Conservation (phyloP, 2,329 filamentous ascomycete species). For the Fusarium proliferatum region DNA sequence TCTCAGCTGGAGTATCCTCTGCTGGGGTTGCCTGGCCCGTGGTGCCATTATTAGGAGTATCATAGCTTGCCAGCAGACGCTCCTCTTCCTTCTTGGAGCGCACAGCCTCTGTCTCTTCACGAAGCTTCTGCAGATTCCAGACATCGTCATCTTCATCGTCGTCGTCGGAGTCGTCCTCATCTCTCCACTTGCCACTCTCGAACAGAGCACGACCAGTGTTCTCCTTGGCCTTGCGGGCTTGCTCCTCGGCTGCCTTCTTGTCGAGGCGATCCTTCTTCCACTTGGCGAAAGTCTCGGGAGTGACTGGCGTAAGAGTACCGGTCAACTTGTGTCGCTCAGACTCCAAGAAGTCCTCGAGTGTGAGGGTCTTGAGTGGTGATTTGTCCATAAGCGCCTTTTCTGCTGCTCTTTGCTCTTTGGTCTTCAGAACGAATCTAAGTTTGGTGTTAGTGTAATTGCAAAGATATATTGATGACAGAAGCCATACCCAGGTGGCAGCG, state of each 20-base stretch:
- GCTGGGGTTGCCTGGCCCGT: conserved; percentile 28
- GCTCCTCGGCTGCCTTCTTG: conserved; percentile 95
- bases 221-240: conserved; percentile 91
- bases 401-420: conserved; percentile 93
- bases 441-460: conserved; percentile 38
- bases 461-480: neutral
- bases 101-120: conserved; percentile 84
- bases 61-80: conserved; percentile 56
- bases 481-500: conserved; percentile 89
- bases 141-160: conserved; percentile 68
- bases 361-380: conserved; percentile 91
- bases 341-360: conserved; percentile 96
- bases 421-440: conserved; percentile 91
- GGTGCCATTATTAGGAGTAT: conserved; percentile 25
- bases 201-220: conserved; percentile 95
- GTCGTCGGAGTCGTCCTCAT: conserved; percentile 70
- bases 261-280: conserved; percentile 96
- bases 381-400: conserved; percentile 98
- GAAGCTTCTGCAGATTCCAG: conserved; percentile 86
- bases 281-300: conserved; percentile 89
- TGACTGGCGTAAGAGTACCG: conserved; percentile 92
- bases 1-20: conserved; percentile 31
- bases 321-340: conserved; percentile 95
- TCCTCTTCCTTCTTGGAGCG: conserved; percentile 83
- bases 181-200: conserved; percentile 93